These are phyloP conservation scores for Talaromyces sp. DNA, from an alignment of 2,329 filamentous ascomycete species.

Conservation along the genomic window DNA sequence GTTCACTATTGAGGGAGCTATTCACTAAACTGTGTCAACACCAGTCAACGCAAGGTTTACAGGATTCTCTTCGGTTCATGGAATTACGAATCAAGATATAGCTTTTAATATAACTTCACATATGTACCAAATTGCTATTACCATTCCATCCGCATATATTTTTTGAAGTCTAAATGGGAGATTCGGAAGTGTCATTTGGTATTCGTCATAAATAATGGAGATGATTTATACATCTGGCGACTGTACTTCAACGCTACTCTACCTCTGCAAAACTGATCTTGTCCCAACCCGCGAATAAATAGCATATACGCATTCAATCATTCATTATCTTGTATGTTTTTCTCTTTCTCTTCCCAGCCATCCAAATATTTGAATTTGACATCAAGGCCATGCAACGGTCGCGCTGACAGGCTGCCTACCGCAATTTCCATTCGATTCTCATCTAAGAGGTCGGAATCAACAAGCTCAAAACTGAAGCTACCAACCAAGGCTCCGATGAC, in stretches of 20 bases:
- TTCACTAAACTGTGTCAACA: background rate
- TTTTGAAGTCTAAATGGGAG: background rate
- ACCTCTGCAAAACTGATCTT: background rate
- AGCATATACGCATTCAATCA: background rate
- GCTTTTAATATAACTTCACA: background rate
- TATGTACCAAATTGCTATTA: background rate
- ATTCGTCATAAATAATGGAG: background rate
- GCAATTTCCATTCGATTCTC: constrained; percentile 6
- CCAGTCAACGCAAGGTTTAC: background rate
- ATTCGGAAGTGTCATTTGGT: background rate
- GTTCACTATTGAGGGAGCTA: background rate
- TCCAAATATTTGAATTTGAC: constrained; percentile 1
- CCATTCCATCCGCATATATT: background rate
- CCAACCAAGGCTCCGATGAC: constrained; percentile 6
- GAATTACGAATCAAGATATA: background rate
- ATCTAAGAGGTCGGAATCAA: background rate
- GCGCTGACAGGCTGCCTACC: constrained; percentile 1
- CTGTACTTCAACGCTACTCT: background rate
- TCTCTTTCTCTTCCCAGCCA: background rate
- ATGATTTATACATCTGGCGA: background rate
- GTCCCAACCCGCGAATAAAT: background rate
- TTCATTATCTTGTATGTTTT: background rate
- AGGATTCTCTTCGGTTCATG: background rate
- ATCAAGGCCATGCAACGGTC: background rate
- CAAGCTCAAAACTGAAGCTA: constrained; percentile 2